Conservation (phyloP, 495 filamentous ascomycete species). For the Trichoderma orchidacearum region DNA sequence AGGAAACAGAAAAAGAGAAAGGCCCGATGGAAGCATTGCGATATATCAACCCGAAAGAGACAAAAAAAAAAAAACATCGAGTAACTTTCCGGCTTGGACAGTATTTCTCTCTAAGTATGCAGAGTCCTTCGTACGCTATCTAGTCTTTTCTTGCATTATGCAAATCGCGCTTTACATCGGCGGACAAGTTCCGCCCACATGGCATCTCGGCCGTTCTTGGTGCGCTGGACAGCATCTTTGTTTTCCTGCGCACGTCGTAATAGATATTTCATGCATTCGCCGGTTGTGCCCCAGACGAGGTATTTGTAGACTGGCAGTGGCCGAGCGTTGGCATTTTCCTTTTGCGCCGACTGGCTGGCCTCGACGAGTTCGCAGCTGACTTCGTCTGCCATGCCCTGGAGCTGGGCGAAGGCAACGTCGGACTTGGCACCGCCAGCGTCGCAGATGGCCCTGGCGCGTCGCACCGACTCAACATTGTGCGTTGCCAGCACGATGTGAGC, state of each 20-base stretch:
- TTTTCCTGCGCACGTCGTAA: conserved; percentile 82
- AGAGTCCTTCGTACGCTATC: no score
- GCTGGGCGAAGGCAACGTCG: conserved; percentile 71
- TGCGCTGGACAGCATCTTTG: conserved; percentile 70
- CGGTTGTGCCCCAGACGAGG: conserved; percentile 78
- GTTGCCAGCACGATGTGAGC: conserved; percentile 70
- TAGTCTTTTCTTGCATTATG: conserved; percentile 16
- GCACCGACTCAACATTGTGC: conserved; percentile 80
- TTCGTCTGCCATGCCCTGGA: conserved; percentile 97
- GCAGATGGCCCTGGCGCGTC: conserved; percentile 43
- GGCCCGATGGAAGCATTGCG: no score
- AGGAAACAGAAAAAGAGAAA: no score
- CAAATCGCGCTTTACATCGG: conserved; percentile 35
- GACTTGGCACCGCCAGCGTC: conserved; percentile 25
- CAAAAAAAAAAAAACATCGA: background rate
- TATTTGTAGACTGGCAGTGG: conserved; percentile 70
- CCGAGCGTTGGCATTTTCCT: conserved; percentile 12
- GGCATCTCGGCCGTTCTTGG: conserved; percentile 58
- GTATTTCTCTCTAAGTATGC: background rate
- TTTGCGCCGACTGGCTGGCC: conserved; percentile 19
- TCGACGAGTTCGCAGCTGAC: conserved; percentile 70
- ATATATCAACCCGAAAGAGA: no score
- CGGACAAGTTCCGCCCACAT: conserved; percentile 59
- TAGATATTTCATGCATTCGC: conserved; percentile 90
- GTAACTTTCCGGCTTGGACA: background rate